phyloP scores from a whole-genome alignment of 2,329 filamentous ascomycete species.

The Ustulina deusta region DNA sequence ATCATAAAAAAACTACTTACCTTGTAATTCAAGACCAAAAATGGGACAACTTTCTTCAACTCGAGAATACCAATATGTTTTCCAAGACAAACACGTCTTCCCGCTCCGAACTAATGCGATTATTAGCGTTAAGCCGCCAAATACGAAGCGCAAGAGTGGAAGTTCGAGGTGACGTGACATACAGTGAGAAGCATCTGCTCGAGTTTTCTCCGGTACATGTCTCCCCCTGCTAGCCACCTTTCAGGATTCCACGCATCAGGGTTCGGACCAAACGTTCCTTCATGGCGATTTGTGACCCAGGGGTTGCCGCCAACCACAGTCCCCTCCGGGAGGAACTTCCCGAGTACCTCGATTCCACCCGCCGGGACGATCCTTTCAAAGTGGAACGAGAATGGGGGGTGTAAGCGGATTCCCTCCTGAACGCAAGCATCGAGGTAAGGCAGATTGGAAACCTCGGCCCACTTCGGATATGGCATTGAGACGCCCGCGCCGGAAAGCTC shows the following conservation, averaged over 20 bases:
- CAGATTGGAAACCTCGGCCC: slow-evolving; percentile 46
- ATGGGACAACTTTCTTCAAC: slow-evolving; percentile 48
- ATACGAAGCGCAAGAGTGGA: neutral
- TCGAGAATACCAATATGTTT: slow-evolving; percentile 47
- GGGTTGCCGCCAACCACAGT: slow-evolving; percentile 46
- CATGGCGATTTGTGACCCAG: slow-evolving; percentile 45
- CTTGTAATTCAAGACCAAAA: slow-evolving; percentile 47
- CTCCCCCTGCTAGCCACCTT: slow-evolving; percentile 40
- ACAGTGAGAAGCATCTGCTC: slow-evolving; percentile 42
- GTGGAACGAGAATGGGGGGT: slow-evolving; percentile 46
- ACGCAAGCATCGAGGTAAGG: slow-evolving; percentile 50
- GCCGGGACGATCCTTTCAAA: slow-evolving; percentile 48
- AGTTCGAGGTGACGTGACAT: slow-evolving; percentile 5
- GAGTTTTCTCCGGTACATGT: slow-evolving; percentile 35
- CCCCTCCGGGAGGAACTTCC: slow-evolving; percentile 41
- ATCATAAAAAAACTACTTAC: slow-evolving; percentile 39
- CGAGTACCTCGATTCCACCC: slow-evolving; percentile 41
- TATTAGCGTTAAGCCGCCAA: neutral
- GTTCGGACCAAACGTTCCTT: slow-evolving; percentile 41
- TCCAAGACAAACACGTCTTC: slow-evolving; percentile 46
- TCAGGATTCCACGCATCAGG: slow-evolving; percentile 45
- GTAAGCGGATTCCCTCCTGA: slow-evolving; percentile 47
- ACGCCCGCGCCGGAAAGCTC: slow-evolving; percentile 49
- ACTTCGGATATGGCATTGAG: slow-evolving; percentile 47
- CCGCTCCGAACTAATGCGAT: slow-evolving; percentile 43